phyloP scores from a whole-genome alignment of 2,329 filamentous ascomycete species.

The Ampelomyces quisqualis region DNA sequence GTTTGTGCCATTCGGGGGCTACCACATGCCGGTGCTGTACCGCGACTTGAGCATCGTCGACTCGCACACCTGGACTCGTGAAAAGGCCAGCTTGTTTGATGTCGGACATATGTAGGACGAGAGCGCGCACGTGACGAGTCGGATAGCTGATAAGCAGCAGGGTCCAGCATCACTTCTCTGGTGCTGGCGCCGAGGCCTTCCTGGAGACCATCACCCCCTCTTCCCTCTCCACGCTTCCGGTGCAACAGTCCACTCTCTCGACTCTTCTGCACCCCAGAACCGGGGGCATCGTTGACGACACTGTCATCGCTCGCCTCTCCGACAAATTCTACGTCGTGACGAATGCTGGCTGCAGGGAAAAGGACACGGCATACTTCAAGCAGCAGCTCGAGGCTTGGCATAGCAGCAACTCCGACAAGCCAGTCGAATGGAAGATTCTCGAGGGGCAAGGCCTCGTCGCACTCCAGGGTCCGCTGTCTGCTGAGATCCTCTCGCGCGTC shows the following conservation, averaged over 20 bases:
- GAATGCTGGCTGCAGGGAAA: constrained; percentile 88
- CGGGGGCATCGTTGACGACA: constrained; percentile 94
- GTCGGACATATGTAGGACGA: constrained; percentile 83
- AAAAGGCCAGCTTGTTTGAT: constrained; percentile 88
- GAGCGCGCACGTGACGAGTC: background rate
- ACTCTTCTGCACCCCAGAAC: constrained; percentile 70
- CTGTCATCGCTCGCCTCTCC: constrained; percentile 75
- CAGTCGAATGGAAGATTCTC: constrained; percentile 69
- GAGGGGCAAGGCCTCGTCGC: constrained; percentile 78
- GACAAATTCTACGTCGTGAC: constrained; percentile 84
- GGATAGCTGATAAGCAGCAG: constrained; percentile 37
- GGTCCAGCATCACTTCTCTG: constrained; percentile 80
- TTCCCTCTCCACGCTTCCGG: constrained; percentile 62
- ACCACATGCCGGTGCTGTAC: constrained; percentile 92
- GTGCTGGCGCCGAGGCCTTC: constrained; percentile 76
- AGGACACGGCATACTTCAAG: constrained; percentile 77
- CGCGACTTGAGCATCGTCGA: constrained; percentile 71
- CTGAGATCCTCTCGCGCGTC: constrained; percentile 65
- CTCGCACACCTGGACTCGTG: constrained; percentile 86
- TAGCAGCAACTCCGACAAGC: constrained; percentile 42
- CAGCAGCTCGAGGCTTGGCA: constrained; percentile 61
- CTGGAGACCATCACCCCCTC: constrained; percentile 83
- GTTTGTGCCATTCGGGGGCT: constrained; percentile 96
- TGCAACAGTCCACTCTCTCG: constrained; percentile 78
- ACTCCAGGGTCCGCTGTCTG: constrained; percentile 80